Evolutionary conservation across 2,329 filamentous ascomycete species (phyloP).

Genomic region (Fusarium subtropicale): DNA sequence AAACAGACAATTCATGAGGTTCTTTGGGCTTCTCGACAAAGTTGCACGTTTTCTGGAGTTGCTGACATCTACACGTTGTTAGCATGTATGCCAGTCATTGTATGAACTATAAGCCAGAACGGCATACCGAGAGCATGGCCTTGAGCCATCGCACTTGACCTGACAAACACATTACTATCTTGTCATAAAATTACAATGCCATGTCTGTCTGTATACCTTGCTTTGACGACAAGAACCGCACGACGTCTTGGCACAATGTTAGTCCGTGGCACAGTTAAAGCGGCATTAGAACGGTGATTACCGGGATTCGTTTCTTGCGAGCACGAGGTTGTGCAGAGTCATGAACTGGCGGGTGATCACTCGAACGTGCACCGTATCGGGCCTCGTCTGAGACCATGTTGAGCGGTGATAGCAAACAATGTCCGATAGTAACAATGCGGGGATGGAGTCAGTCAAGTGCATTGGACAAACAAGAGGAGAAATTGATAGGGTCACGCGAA

Average conservation of each 20-base stretch:
- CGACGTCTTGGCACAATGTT: constrained; percentile 4
- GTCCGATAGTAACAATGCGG: not conserved
- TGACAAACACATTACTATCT: not conserved
- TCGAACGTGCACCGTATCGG: not conserved
- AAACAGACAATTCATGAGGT: constrained; percentile 8
- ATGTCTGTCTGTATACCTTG: not conserved
- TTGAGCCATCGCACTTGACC: constrained; percentile 19
- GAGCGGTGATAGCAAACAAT: constrained; percentile 1
- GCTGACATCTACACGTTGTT: not conserved
- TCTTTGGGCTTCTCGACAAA: constrained; percentile 16
- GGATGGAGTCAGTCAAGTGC: not conserved
- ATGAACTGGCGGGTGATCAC: not conserved
- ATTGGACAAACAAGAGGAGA: not conserved
- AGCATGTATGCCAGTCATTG: not conserved
- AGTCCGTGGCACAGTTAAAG: not conserved
- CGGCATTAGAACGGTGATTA: not conserved
- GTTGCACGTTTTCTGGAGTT: constrained; percentile 12
- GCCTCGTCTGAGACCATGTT: not conserved
- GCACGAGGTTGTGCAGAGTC: not conserved
- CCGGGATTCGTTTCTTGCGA: constrained; percentile 24
- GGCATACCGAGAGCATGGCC: constrained; percentile 15
- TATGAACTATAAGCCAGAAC: rapidly evolving
- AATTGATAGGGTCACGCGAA: constrained; percentile 6
- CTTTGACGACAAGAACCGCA: constrained; percentile 22
- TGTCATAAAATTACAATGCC: rapidly evolving